Conservation (phyloP, 202 grass and related monocot genomes). For the Schoenoplectus tabernaemontani region DNA sequence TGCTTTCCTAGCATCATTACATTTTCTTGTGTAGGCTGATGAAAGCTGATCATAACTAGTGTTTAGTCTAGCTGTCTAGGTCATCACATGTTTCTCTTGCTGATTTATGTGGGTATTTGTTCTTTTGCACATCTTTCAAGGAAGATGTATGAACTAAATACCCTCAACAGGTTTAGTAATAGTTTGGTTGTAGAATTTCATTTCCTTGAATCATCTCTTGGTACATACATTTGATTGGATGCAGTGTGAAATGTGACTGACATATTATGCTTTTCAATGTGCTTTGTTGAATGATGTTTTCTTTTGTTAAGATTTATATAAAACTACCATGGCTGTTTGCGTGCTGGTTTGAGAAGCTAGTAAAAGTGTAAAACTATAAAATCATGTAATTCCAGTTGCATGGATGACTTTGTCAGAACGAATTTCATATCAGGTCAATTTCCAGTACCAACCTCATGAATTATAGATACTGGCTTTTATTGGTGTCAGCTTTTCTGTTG, state of each 20-base stretch:
- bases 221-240: background rate
- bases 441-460: background rate
- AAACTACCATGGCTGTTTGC: background rate
- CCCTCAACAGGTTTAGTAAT: background rate
- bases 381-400: background rate
- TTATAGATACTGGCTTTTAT: background rate
- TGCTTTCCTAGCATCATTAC: conserved; percentile 26
- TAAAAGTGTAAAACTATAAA: too few species aligned
- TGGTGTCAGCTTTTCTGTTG: background rate
- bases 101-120: background rate
- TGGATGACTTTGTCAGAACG: background rate
- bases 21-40: too few species aligned
- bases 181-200: background rate
- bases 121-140: background rate
- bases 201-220: background rate
- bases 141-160: background rate
- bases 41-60: background rate
- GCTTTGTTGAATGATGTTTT: background rate
- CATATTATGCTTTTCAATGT: background rate
- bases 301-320: background rate
- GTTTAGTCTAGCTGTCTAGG: background rate
- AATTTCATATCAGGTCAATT: background rate
- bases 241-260: background rate
- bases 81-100: background rate
- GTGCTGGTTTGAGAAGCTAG: background rate